Percentiles rank a stretch among this genome's conserved stretches.
These are phyloP conservation scores for Sarocladium brachiariae DNA, from an alignment of 2,329 filamentous ascomycete genomes.

Conservation along the genomic window DNA sequence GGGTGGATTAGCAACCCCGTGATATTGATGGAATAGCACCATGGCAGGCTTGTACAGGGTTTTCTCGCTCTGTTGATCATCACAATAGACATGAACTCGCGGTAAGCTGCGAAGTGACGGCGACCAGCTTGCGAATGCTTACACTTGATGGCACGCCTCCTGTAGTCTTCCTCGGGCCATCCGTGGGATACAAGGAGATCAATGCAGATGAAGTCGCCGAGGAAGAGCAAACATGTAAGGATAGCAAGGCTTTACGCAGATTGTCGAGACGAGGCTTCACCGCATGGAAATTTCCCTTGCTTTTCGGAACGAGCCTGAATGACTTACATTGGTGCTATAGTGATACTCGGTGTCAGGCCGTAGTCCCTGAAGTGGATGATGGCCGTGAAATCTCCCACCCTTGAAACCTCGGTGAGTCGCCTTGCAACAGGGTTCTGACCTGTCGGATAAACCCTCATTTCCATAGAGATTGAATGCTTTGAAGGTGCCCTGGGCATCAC, in stretches of 20 bases:
- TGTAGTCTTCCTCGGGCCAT: constrained; percentile 15
- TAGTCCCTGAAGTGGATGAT: constrained; percentile 41
- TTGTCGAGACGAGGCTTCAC: constrained; percentile 54
- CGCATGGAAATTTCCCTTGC: constrained; percentile 33
- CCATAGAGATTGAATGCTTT: constrained; percentile 25
- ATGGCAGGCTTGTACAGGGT: constrained; percentile 56
- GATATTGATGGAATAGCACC: constrained; percentile 59
- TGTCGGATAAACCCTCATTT: constrained; percentile 18
- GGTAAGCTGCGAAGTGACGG: constrained; percentile 38
- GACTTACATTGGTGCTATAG: constrained; percentile 54
- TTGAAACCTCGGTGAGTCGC: constrained; percentile 42
- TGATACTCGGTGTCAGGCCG: constrained; percentile 52
- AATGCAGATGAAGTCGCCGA: constrained; percentile 55
- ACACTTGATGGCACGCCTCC: constrained; percentile 53
- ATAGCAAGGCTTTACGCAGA: constrained; percentile 63
- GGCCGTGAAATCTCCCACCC: constrained; percentile 54
- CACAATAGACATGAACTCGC: constrained; percentile 63
- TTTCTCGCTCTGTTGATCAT: constrained; percentile 56
- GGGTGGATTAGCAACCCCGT: constrained; percentile 57
- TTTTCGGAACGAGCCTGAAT: constrained; percentile 55
- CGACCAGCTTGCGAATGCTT: constrained; percentile 59
- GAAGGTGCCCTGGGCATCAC: constrained; percentile 54
- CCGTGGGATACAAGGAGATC: constrained; percentile 39
- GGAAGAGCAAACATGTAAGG: constrained; percentile 54
- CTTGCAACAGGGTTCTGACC: constrained; percentile 19